Percentiles rank a stretch among this genome's conserved stretches.
Conservation (phyloP, 2,329 filamentous ascomycete genomes). For the Pestalotiopsis fici region DNA sequence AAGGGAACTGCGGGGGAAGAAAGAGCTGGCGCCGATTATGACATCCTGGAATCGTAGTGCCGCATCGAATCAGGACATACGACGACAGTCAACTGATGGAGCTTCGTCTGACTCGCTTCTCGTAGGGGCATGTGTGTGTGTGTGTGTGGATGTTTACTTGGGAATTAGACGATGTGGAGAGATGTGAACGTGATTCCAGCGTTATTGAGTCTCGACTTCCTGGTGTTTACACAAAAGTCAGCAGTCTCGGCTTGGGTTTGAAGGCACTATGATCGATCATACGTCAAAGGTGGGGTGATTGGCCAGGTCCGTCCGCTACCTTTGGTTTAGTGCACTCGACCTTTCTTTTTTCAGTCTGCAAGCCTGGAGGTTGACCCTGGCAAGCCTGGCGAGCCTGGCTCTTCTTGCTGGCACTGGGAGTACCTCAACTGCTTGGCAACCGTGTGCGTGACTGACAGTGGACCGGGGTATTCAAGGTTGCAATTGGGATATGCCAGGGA, state of each 20-base stretch:
- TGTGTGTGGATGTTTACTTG: background rate
- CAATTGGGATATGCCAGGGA: background rate
- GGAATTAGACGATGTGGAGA: background rate
- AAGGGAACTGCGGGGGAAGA: background rate
- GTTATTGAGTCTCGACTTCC: background rate
- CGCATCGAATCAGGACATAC: background rate
- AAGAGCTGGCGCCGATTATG: background rate
- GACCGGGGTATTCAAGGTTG: background rate
- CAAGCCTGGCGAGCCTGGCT: background rate
- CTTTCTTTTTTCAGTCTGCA: background rate
- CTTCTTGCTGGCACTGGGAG: too few species aligned
- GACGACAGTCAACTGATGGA: background rate
- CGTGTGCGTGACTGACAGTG: background rate
- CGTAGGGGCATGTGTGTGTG: background rate
- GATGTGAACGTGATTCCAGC: background rate
- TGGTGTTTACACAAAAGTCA: background rate
- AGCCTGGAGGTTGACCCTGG: background rate
- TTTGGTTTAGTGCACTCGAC: background rate
- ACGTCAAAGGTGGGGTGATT: constrained; percentile 2
- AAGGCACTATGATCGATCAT: background rate
- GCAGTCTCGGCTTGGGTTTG: background rate
- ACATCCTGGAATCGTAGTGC: background rate
- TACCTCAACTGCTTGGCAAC: too few species aligned
- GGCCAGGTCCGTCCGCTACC: background rate
- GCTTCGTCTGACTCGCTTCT: background rate